Evolutionary conservation across 2,329 filamentous ascomycete genomes (phyloP), one percentile per base, ranked within the genome.

Genomic region (Nigrograna mackinnonii): DNA sequence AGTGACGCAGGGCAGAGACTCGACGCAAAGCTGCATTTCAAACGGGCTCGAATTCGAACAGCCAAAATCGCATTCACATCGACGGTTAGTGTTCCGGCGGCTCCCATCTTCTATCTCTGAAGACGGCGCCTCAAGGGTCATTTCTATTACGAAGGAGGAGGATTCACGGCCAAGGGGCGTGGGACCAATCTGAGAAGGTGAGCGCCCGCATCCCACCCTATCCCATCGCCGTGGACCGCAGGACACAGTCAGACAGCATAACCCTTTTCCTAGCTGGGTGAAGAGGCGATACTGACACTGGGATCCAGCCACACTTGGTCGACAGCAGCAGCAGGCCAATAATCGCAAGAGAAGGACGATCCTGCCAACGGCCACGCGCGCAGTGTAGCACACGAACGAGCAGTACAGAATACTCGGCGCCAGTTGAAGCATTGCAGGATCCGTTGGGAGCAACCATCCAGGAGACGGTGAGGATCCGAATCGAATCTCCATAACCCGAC

Each of bases 171-270:
- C 46, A 44, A 48, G 50, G 50, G 46, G 47, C 43, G 35, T 36
- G 38, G 43, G 22, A 34, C 37, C 39, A 46, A 46, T 49, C 39
- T 34, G 36, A 44, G 40, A 32, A 48, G 48, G 49, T 50, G 52
- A 57, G 55, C 24, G 3, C 43, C 42, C 43, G 38, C 38, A 41
- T 47, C 38, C 41, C 35, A 38, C 35, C 22, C 43, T 26, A 38
- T 42, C 35, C 32, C 42, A 42, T 37, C 37, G 41, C 42, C 41
- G 32, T 45, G 22, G 26, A 41, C 34, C n/a, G 49, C 33, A n/a
- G 35, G 42, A 47, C 48, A 61, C 55, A 60, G 58, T 60, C 57
- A 62, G 60, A 55, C 46, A 50, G 42, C 49, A 44, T 30, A 34
- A 30, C 42, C 46, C 41, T 37, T 40, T 42, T 40, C 39, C 35